A percentile compares a stretch with the other conserved stretches of the same genome.
Conservation (phyloP, 176 grass and related monocot species). For the Carex myosuroides region DNA sequence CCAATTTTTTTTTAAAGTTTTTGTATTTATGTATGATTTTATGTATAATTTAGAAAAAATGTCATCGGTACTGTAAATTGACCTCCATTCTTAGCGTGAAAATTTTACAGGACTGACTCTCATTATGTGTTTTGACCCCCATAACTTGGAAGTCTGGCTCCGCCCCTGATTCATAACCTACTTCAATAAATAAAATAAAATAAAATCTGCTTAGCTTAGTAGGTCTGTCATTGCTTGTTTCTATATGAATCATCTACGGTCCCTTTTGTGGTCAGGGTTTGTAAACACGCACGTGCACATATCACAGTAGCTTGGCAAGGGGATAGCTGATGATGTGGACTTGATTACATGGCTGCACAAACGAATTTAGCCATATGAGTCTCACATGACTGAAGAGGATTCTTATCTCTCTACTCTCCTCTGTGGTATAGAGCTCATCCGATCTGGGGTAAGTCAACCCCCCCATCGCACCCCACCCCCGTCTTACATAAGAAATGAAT, state of each 20-base stretch:
- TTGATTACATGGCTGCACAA: slow-evolving; percentile 77
- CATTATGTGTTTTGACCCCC: no score
- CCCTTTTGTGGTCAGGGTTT: slow-evolving; percentile 38
- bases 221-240: not conserved
- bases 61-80: no score
- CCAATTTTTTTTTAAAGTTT: no score
- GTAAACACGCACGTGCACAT: slow-evolving; percentile 95
- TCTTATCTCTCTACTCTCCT: slow-evolving; percentile 85
- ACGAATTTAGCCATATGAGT: slow-evolving; percentile 91
- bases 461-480: no score
- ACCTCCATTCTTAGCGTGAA: no score
- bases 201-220: not conserved
- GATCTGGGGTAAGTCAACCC: slow-evolving; percentile 50
- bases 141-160: no score
- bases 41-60: no score
- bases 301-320: slow-evolving; percentile 81
- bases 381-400: slow-evolving; percentile 85
- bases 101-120: no score
- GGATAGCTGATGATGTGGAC: slow-evolving; percentile 84
- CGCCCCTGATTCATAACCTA: not conserved
- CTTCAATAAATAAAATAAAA: not conserved
- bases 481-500: not conserved
- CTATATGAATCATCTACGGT: not conserved
- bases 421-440: slow-evolving; percentile 86
- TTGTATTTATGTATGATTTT: no score